Evolutionary conservation across 139 green algal genomes (phyloP), one percentile per base, ranked within the genome.

Genomic region (Coelastrella sp.): DNA sequence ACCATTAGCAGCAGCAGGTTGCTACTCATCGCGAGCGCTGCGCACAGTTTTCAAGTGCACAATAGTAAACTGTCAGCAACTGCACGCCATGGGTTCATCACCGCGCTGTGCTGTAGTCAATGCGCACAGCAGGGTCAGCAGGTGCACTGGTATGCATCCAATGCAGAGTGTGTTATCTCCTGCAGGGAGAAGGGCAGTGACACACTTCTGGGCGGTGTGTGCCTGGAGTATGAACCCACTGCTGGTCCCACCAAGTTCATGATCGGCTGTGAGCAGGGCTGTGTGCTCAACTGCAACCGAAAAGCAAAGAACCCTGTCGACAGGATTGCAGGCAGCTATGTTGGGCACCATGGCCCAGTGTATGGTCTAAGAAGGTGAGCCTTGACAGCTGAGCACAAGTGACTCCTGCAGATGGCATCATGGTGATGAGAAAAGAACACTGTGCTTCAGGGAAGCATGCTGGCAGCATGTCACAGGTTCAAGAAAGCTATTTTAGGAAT

Each of bases 181-280:
- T 76, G 24, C 86, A 90, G 92, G 90, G 96, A 97, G 84, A 96
- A 97, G 87, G 92, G 92, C 91, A 93, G 90, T 6, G 94, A 97
- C 17, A 93, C 92, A 1, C 89, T 93, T 22, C 92, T 97, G 84
- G 96, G 96, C n/a, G 96, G 94, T 35, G 92, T 97, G 70, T 85
- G 91, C 7, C 83, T 99, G 60, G 96, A 98, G 89, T 99, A 99
- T 91, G 95, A 97, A 89, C 87, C 96, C 12, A 90, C 92, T 14
- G 97, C 96, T 5, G 97, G 97, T 0, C 96, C 97, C 73, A 98
- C 97, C 89, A 99, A 98, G 94, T 99, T 99, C 93, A 98, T 99
- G 96, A 94, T 99, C 59, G 97, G 97, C 87, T 98, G 95, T 7
- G 96, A 98, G 92, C 93, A 97, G 89, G 97, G 96, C 78, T 92